These are phyloP conservation scores for Arthrinium puccinioides DNA, from an alignment of 2,329 filamentous ascomycete species.

Conservation along the genomic window DNA sequence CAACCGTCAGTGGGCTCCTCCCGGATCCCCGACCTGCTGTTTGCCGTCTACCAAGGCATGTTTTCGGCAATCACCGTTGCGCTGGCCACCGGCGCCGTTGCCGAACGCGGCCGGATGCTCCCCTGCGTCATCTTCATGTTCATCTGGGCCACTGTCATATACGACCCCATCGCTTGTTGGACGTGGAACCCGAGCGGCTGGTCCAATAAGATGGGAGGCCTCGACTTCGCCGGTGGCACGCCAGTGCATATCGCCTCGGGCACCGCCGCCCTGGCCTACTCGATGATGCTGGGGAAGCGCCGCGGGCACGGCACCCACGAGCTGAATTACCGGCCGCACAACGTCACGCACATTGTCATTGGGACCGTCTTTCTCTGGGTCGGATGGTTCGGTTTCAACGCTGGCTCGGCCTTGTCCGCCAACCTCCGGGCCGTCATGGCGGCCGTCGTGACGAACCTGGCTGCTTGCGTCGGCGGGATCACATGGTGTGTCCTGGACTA, in stretches of 20 bases:
- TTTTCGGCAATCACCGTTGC: conserved; percentile 83
- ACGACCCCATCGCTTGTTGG: conserved; percentile 92
- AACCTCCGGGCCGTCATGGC: conserved; percentile 85
- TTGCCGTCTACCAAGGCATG: conserved; percentile 83
- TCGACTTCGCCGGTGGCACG: conserved; percentile 86
- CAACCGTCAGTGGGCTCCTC: conserved; percentile 66
- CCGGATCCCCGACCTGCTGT: conserved; percentile 75
- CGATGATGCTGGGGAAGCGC: conserved; percentile 82
- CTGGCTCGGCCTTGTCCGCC: conserved; percentile 71
- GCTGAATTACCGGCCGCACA: conserved; percentile 87
- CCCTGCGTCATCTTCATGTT: conserved; percentile 91
- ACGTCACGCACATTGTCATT: conserved; percentile 86
- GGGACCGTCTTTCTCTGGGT: conserved; percentile 94
- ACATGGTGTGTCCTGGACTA: conserved; percentile 90
- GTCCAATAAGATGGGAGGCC: conserved; percentile 70
- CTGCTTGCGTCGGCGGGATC: conserved; percentile 76
- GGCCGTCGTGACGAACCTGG: conserved; percentile 76
- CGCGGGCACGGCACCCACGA: conserved; percentile 80
- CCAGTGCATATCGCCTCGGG: conserved; percentile 86
- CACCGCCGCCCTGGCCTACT: conserved; percentile 73
- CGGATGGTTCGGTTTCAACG: conserved; percentile 94
- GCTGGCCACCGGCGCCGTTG: conserved; percentile 75
- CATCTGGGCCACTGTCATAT: conserved; percentile 82
- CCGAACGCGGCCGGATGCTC: conserved; percentile 81
- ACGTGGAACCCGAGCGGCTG: conserved; percentile 84